Base-by-base conservation (phyloP, 2,329 filamentous ascomycete genomes). In the Colletotrichum sansevieriae region DNA sequence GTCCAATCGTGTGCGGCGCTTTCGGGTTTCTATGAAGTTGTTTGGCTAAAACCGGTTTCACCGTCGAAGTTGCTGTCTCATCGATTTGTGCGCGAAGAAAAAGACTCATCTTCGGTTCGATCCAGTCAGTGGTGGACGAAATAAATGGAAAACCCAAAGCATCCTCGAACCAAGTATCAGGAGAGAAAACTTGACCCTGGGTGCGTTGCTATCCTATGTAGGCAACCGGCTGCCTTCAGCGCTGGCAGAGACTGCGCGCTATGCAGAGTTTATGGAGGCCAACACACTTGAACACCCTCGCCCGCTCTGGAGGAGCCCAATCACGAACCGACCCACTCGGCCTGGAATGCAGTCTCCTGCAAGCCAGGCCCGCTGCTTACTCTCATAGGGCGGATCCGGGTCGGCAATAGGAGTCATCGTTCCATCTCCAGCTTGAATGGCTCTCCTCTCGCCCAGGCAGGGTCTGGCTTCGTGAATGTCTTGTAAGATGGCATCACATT, bases 321-420 rank as follows among this genome's bases (percentile, higher is more conserved):
- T 71, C 73, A 68, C 70, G 70, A 71, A 74, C 71, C 73, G 73
- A 72, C 70, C 70, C 63, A 52, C 71, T 63, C 59, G 70, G 62
- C 64, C 49, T 71, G 71, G 70, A 73, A 73, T 75, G 73, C 71
- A 74, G 70, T 65, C 62, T 71, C 65, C 60, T 77, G 75, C 75
- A 74, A 61, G 66, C 65, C 60, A 62, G 65, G 58, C 41, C 57
- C 71, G 57, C 63, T 51, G 68, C 41, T 63, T 56, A 29, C 63
- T 72, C 66, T 71, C 68, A 74, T 72, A 74, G 75, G 74, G 60
- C 72, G 71, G 69, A 61, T 54, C 65, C 71, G 63, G 70, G 52
- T 63, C 70, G 70, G 62, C 69, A 70, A 61, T 71, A 68, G 65
- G 72, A 75, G 72, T 75, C 73, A 75, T 74, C 46, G 46, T 22